Evolutionary conservation across 2,329 filamentous ascomycete genomes (phyloP), one percentile per base, ranked within the genome.

Genomic region (Fusarium xyrophilum): DNA sequence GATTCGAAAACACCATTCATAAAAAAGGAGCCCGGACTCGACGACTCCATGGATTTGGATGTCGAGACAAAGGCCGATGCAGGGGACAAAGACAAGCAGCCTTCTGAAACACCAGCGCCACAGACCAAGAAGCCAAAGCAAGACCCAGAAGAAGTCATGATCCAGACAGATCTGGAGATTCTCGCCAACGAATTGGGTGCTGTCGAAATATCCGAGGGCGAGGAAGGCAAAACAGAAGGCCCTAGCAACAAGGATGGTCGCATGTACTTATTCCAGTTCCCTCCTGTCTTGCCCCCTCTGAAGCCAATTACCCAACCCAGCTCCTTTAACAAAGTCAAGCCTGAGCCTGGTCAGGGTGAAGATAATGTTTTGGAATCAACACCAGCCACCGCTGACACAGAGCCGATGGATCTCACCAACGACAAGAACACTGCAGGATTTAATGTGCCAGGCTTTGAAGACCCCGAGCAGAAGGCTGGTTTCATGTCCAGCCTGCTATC

Each of bases 251-350:
- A 81, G 67, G 86, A 88, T 46, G 87, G 88, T 25, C 82, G 86
- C 38, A 76, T 89, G 54, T 89, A 89, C 65, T 80, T 90, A 51
- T 90, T 90, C 78, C 88, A 90, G 70, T 86, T 90, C 68, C 88
- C 88, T 40, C 87, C 87, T 8, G 79, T 89, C 7, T 81, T 90
- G 14, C 87, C 88, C 11, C 84, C 86, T 1, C 78, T 90, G n/a
- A 79, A 76, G 65, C 74, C 66, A 59, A 61, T 73, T 15, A 67
- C 73, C 27, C 73, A 74, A 25, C 66, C 75, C 32, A 65, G 72
- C 43, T 46, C 70, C 2, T 50, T 57, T 25, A 63, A 69, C 53
- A 77, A 77, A 32, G 74, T 84, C 58, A 84, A 85, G 73, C 70
- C 77, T 6, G 83, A 84, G 58, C 79, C 79, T 17, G 72, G 75